These are phyloP conservation scores for Pseudogymnoascus sp. DNA, from an alignment of 2,329 filamentous ascomycete genomes.

Conservation along the genomic window DNA sequence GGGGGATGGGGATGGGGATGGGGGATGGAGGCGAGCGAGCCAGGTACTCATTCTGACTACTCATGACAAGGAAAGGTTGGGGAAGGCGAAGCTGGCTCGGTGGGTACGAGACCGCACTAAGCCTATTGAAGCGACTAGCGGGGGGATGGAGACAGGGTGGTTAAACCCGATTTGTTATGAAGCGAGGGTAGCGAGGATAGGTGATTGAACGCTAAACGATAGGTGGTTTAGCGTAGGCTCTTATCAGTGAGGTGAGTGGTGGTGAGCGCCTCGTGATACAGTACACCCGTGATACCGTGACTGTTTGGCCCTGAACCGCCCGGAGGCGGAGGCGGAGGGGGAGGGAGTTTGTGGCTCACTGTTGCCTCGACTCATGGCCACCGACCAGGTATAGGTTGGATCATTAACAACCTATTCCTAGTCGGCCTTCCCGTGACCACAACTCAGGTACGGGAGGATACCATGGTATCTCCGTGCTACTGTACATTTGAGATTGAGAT, in stretches of 20 bases:
- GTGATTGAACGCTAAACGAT: neutral
- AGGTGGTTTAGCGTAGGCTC: neutral
- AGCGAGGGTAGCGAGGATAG: neutral
- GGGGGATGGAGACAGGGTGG: neutral
- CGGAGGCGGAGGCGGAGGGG: no score
- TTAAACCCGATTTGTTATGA: slow-evolving; percentile 8
- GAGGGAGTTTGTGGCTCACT: neutral
- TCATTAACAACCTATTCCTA: neutral
- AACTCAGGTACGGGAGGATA: neutral
- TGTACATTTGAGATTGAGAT: no score
- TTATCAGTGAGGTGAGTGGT: slow-evolving; percentile 3
- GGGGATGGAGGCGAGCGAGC: neutral
- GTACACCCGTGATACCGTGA: neutral
- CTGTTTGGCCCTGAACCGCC: neutral
- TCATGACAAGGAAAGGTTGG: slow-evolving; percentile 8
- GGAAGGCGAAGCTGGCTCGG: slow-evolving; percentile 4
- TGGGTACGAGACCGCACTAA: neutral
- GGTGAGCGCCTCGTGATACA: slow-evolving; percentile 2
- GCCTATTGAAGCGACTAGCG: neutral
- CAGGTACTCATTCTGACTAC: slow-evolving; percentile 4
- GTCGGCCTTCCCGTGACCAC: neutral
- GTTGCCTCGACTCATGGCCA: neutral
- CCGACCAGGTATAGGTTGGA: neutral
- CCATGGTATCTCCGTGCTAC: no score
- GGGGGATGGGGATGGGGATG: slow-evolving; percentile 16